Base-by-base conservation (phyloP, 2,329 filamentous ascomycete genomes). In the Diaporthe amygdali region DNA sequence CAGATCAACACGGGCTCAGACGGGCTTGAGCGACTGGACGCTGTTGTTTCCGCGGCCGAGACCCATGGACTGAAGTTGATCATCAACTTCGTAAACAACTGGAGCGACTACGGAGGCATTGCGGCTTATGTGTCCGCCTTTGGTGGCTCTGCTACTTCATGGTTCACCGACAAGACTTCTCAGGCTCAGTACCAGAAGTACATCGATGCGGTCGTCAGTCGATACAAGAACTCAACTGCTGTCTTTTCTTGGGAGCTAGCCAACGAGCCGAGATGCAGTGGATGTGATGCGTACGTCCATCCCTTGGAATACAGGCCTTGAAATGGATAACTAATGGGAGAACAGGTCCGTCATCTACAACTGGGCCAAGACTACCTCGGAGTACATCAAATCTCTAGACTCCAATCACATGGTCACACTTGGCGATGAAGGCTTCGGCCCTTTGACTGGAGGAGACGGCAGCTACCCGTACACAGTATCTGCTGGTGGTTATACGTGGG, bases 1-100 rank as follows among this genome's bases (percentile, higher is more conserved):
- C 87, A 85, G 22, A 91, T 92, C 80, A 92, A 92, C 80, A 91
- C 86, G 0, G 90, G 89, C 7, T 76, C 84, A 17, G 83, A 91
- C 75, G 90, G 91, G 1, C 85, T 93, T 2, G 85, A 90, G 78
- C 86, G 88, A 22, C 85, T 93, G 7, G 91, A 93, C 75, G 88
- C 88, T 61, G 89, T 92, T 1, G 90, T 93, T 59, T 78, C 84
- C 30, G 83, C 87, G 0, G 90, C 90, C 2, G 89, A 91, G 79
- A 82, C 83, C 52, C 83, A 88, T 68, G 88, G 87, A 5, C 84
- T 92, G 75, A 91, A 91, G 78, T 81, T 92, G 17, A 90, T 92
- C 74, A 87, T 91, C 77, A 87, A 89, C 74, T 89, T 91, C 44
- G 88, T 92, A 55, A 93, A 93, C 79, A 90, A 92, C 80, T 93